These are phyloP conservation scores for Neocatenulostroma microsporum DNA, from an alignment of 2,329 filamentous ascomycete species.

Conservation along the genomic window DNA sequence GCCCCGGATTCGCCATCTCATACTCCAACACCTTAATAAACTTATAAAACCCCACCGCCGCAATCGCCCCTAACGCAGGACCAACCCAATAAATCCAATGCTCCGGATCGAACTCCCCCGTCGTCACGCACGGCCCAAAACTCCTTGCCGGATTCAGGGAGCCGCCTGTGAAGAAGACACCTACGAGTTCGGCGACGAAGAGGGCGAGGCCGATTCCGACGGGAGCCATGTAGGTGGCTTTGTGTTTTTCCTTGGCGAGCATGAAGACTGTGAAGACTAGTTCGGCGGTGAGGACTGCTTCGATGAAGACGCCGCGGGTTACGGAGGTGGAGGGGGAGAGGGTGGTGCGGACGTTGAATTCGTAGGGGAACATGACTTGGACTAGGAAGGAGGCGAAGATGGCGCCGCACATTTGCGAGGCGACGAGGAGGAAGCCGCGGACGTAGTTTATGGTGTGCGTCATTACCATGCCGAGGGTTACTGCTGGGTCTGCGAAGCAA, in stretches of 20 bases:
- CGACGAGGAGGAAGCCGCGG: conserved; percentile 46
- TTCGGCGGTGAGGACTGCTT: conserved; percentile 35
- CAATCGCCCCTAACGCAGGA: conserved; percentile 5
- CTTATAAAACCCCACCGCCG: conserved; percentile 33
- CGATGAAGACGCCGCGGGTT: conserved; percentile 27
- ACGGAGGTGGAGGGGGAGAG: conserved; percentile 21
- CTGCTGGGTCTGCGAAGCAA: conserved; percentile 25
- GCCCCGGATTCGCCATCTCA: no score
- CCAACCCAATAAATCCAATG: conserved; percentile 28
- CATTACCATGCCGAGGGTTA: conserved; percentile 26
- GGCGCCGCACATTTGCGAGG: conserved; percentile 51
- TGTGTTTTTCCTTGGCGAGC: conserved; percentile 29
- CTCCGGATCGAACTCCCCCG: conserved; percentile 20
- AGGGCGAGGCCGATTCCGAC: conserved; percentile 63
- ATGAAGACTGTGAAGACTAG: conserved; percentile 30
- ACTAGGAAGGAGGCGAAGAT: conserved; percentile 54
- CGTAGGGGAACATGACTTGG: conserved; percentile 50
- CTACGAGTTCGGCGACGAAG: conserved; percentile 45
- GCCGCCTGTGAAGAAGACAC: conserved; percentile 26
- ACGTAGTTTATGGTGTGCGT: conserved; percentile 49
- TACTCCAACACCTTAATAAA: conserved; percentile 36
- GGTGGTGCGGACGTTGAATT: conserved; percentile 34
- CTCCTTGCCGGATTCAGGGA: conserved; percentile 27
- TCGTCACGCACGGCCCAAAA: conserved; percentile 26
- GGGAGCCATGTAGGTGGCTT: conserved; percentile 57